Base-by-base conservation (phyloP, 2,329 filamentous ascomycete species). In the Colletotrichum sp. region DNA sequence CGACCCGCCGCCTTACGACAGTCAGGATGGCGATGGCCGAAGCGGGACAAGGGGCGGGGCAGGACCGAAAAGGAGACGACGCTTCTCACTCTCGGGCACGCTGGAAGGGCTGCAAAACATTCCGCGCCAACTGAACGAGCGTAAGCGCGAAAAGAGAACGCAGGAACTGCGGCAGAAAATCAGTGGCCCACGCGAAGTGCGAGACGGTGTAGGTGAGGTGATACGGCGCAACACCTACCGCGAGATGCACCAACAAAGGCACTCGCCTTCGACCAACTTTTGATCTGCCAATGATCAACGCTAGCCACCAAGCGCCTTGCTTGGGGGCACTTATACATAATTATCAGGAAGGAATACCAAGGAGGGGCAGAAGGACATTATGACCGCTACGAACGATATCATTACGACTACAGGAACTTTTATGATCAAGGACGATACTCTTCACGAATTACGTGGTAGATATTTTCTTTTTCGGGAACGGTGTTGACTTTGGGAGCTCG, bases 121-220 rank as follows among this genome's bases (percentile, higher is more conserved):
- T 5, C 88, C 89, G 39, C 86, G 89, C 18, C 87, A 88, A 64
- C 79, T 93, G 18, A 92, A 90, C 80, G 92, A 93, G 79, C 88
- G 87, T 77, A 86, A 90, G 68, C 87, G 91, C 28, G 90, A 92
- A 83, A 92, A 90, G 83, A 85, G 92, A 68, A 89, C 88, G 26
- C 87, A 90, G 75, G 90, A 91, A 80, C 84, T 93, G 69, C 87
- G 92, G 9, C 85, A 89, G 78, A 92, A 88, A 82, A 93, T 93
- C 60, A 92, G 91, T 75, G 88, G 86, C 7, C 92, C 92, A 0
- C 87, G 84, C 28, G 89, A 91, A 79, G 90, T 92, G 24, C 85
- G 90, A 30, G 90, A 92, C 77, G 90, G 90, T 5, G 89, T 92
- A 4, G 89, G 88, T 16, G 90, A 92, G 34, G 87, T 92, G 64